Evolutionary conservation across 1,284 basidiomycete genomes (phyloP), one percentile per base, ranked within the genome.

Genomic region (Boletus albobrunnescens): DNA sequence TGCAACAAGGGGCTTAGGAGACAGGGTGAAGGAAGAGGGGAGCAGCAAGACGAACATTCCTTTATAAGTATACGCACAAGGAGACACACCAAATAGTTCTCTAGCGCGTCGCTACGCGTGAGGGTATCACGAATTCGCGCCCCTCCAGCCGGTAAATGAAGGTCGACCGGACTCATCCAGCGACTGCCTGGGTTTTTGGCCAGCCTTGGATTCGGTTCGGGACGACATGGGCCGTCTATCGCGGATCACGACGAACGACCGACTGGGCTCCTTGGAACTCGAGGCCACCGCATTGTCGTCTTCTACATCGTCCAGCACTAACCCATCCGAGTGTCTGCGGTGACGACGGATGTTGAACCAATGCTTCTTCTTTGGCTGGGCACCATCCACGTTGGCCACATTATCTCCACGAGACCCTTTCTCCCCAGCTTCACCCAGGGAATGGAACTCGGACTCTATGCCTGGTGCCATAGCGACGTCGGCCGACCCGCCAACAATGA

Each of bases 231-330:
- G 70, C 54, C 54, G 61, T 46, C 67, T 65, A 51, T 83, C 82
- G 20, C 84, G 71, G 26, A 87, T 77, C 20, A 88, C 84, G 17
- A 86, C 81, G 56, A 87, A 87, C 32, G 84, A 85, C 51, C 79
- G 71, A 28, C 65, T 48, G 4, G 61, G 33, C 36, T 64, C 67
- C 43, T 58, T 57, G 23, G 61, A 49, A 32, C 56, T 57, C 13
- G 69, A 46, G n/a, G 67, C 65, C 20, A 65, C 45, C 24, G 19
- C 68, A 10, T 67, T 48, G 46, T 69, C 68, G 45, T 69, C 71
- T 13, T 68, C 57, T 33, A 56, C 46, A 54, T 56, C 51, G 39
- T 59, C 53, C 26, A 67, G 47, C 9, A 56, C 50, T 19, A 72
- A 68, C 14, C 76, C 78, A 44, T 84, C 83, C 54, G 75, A 84